A percentile compares a stretch with the other conserved stretches of the same genome.
These are phyloP conservation scores for Aspergillus aculeatinus DNA, from an alignment of 2,329 filamentous ascomycete genomes.

Conservation along the genomic window DNA sequence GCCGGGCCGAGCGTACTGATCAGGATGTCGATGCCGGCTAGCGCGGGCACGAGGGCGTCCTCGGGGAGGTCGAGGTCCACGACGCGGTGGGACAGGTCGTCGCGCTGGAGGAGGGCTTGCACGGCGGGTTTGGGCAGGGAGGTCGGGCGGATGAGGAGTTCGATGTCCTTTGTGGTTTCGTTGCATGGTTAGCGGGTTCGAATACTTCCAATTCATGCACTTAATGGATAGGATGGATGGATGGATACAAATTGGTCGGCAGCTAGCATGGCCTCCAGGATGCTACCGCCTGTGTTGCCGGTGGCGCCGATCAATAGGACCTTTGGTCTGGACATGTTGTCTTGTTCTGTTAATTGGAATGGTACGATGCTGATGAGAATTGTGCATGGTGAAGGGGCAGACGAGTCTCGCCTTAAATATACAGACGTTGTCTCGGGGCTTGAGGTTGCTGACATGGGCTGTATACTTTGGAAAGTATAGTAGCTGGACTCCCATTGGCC, in stretches of 20 bases:
- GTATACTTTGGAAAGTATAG: no score
- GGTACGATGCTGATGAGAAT: not conserved
- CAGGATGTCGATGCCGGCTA: slow-evolving; percentile 39
- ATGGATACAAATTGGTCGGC: slow-evolving; percentile 21
- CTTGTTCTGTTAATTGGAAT: not conserved
- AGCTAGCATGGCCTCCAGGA: slow-evolving; percentile 25
- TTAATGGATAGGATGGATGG: no score
- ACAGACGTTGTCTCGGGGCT: no score
- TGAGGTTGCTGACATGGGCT: no score
- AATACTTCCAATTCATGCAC: no score
- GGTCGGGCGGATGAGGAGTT: slow-evolving; percentile 41
- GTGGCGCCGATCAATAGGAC: slow-evolving; percentile 30
- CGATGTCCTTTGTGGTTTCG: slow-evolving; percentile 39
- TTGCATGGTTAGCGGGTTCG: not conserved
- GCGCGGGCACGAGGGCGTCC: not conserved
- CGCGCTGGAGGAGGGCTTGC: slow-evolving; percentile 32
- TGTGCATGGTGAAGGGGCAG: not conserved
- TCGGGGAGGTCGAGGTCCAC: not conserved
- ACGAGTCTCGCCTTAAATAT: no score
- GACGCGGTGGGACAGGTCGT: slow-evolving; percentile 40
- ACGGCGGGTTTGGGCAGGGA: slow-evolving; percentile 45
- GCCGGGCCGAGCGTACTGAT: slow-evolving; percentile 37
- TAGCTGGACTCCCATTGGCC: no score
- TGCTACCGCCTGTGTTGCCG: slow-evolving; percentile 29
- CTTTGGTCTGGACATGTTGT: not conserved